These are phyloP conservation scores for Circinella umbellata DNA, from an alignment of 371 early-diverging fungal species.

Conservation along the genomic window DNA sequence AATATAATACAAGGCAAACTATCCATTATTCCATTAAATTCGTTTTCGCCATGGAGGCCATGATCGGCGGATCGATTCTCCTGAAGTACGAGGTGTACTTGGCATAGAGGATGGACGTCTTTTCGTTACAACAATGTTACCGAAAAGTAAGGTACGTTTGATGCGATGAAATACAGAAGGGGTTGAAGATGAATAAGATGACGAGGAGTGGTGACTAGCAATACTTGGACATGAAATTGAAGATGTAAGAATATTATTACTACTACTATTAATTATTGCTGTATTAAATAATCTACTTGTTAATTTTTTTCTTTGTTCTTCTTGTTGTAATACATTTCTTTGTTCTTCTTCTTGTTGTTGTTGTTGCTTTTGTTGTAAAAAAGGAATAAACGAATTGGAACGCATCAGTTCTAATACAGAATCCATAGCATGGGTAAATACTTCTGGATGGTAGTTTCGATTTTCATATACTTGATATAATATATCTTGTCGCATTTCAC, in stretches of 20 bases:
- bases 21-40: neutral
- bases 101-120: constrained; percentile 3
- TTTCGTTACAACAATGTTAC: neutral
- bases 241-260: neutral
- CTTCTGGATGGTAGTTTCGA: constrained; percentile 27
- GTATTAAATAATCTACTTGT: neutral
- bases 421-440: constrained; percentile 43
- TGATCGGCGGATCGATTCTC: constrained; percentile 9
- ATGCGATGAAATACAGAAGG: neutral
- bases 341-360: neutral
- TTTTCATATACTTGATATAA: constrained; percentile 29
- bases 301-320: neutral
- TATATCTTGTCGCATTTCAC: constrained; percentile 49
- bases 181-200: neutral
- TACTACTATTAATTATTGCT: neutral
- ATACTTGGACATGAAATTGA: neutral
- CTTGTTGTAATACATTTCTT: neutral
- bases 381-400: constrained; percentile 51
- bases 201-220: neutral
- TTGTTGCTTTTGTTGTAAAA: constrained; percentile 21
- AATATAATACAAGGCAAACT: neutral
- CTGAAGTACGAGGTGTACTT: constrained; percentile 11
- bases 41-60: constrained; percentile 15
- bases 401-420: constrained; percentile 53
- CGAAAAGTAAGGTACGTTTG: constrained; percentile 1